Base-by-base conservation (phyloP, 495 filamentous ascomycete species). In the Penicillium argentinense region DNA sequence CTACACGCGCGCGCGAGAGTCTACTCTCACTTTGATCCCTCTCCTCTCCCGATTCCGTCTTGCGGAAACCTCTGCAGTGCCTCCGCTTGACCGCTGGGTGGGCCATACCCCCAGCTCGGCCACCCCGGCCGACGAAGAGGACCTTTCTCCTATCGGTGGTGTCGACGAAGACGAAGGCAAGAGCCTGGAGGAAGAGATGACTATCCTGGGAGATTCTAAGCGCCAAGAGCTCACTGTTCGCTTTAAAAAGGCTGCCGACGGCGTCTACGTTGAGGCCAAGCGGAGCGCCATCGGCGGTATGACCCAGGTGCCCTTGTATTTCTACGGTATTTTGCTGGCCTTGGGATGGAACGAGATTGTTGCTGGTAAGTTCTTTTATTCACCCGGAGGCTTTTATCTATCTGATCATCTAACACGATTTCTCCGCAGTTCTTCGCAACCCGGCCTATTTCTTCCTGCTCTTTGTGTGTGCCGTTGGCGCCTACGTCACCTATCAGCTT, bases 341-440 rank as follows among this genome's bases (percentile, higher is more conserved):
- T 73, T 98, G 29, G 93, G 93, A 18, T 97, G 93, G 93, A 98
- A 98, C 66, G 93, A 98, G 69, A 89, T 97, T 47, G 62, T 91
- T 51, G 87, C 89, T 59, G 88, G 90, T 95, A 76, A 75, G 87
- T 66, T 40, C 23, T 48, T 33, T 25, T 42, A 24, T 45, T 12
- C 33, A 25, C 27, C 24, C 19, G 30, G 3, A 30, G 5, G 5
- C 26, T 34, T 4, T 14, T 17, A 42, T 27, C 8, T 19, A 36
- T 34, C 3, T 18, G 1, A n/a, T n/a, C 28, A 39, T 42, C 58
- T 64, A 37, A 63, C 41, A 18, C 36, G 9, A 9, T 7, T 17
- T 18, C 30, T 12, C 3, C 28, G 16, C 45, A 95, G 93, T 98
- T 3, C 75, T 97, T 22, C 87, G 91, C 39, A 97, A 96, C 67